Base-by-base conservation (phyloP, 2,329 filamentous ascomycete genomes). In the Pseudopithomyces chartarum region DNA sequence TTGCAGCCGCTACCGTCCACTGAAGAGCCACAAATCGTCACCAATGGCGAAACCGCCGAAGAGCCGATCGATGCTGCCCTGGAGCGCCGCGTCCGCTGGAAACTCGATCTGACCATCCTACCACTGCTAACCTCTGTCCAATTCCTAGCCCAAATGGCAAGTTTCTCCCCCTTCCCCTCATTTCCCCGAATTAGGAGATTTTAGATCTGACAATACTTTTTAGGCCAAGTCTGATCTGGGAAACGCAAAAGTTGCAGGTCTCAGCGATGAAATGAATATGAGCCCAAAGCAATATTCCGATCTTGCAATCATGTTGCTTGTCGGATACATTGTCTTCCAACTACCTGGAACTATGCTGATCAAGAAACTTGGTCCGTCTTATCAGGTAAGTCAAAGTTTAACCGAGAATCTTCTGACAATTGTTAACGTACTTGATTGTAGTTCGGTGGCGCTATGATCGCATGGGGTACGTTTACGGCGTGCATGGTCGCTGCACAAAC, bases 41-140 rank as follows among this genome's bases (percentile, higher is more conserved):
- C 22, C 8, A 26, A 11, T n/a, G 42, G 15, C 12, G 42, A 44
- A 15, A 6, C 11, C 15, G 22, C 23, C 42, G 42, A 44, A 26
- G 20, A 15, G 26, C 42, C 42, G 12, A 29, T 44, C 20, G 42
- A 44, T 29, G 20, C 42, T 15, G 42, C 42, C n/a, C 20, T 44
- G 20, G 42, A 44, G 42, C 42, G 42, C 10, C 42, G 42, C 20
- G 26, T 44, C 11, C 42, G 20, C 15, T 44, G 42, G 42, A 44
- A 44, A 26, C 42, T 44, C 42, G 42, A 44, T 44, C 42, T 44
- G 23, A 44, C 42, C n/a, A 44, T 44, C 42, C 22, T 44, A 26
- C 42, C 42, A 26, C 42, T 44, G 12, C 11, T 44, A 12, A 44
- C 22, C 3, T 44, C 42, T 6, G 22, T 44, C 15, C 42, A 44